phyloP scores from a whole-genome alignment of 352 stramenopile species.

The Phytophthora podocarpi region DNA sequence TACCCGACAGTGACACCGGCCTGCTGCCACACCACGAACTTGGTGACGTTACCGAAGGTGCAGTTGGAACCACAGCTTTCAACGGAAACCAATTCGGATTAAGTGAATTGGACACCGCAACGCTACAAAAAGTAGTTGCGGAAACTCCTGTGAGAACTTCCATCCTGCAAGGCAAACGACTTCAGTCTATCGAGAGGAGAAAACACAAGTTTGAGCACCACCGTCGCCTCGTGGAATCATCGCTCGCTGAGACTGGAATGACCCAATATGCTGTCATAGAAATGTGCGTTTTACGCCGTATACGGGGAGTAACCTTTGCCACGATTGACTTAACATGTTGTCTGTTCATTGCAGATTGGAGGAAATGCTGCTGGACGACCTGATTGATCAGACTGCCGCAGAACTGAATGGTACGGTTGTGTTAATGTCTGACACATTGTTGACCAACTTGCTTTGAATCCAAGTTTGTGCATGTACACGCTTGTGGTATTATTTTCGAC shows the following conservation, averaged over 20 bases:
- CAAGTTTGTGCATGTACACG: neutral
- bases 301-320: neutral
- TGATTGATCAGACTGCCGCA: conserved; percentile 40
- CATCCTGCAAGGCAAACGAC: conserved; percentile 24
- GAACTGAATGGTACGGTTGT: conserved; percentile 47
- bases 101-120: neutral
- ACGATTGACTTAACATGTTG: neutral
- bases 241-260: conserved; percentile 60
- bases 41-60: neutral
- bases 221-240: conserved; percentile 58
- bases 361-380: conserved; percentile 49
- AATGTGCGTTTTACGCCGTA: conserved; percentile 42
- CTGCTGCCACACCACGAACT: neutral
- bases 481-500: too few relatives aligned
- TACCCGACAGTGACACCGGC: conserved; percentile 2
- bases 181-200: conserved; percentile 53
- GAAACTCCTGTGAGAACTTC: conserved; percentile 14
- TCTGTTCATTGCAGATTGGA: conserved; percentile 36
- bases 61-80: neutral
- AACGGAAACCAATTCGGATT: neutral
- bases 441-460: conserved; percentile 33
- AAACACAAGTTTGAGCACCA: conserved; percentile 57
- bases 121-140: neutral
- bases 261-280: conserved; percentile 64
- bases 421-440: conserved; percentile 44